phyloP scores from a whole-genome alignment of 352 stramenopile genomes.

The Elongisporangium senticosum region DNA sequence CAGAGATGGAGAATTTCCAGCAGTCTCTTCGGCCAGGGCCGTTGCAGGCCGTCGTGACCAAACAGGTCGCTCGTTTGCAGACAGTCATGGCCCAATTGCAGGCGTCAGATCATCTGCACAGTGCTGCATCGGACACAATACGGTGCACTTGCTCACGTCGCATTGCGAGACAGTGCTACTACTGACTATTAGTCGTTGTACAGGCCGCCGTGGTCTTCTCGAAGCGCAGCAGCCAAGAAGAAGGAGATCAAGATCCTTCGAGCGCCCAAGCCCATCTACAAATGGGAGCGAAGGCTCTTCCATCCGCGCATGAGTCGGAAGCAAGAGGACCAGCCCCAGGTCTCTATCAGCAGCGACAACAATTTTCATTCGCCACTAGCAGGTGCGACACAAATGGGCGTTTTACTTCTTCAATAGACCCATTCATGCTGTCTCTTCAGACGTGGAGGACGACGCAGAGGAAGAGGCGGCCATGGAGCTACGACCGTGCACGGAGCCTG shows the following conservation, averaged over 20 bases:
- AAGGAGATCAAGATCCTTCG: conserved; percentile 31
- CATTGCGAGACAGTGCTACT: neutral
- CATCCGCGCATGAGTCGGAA: neutral
- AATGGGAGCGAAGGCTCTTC: conserved; percentile 40
- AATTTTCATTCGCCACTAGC: neutral
- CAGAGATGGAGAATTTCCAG: conserved; percentile 38
- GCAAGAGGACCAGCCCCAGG: neutral
- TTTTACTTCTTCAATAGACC: neutral
- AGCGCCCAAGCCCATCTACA: conserved; percentile 45
- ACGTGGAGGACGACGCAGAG: conserved; percentile 25
- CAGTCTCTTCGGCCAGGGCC: conserved; percentile 32
- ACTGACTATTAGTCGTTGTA: neutral
- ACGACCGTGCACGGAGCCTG: conserved; percentile 34
- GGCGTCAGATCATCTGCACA: conserved; percentile 1
- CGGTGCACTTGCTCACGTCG: neutral
- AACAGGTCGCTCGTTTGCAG: conserved; percentile 32
- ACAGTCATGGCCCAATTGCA: conserved; percentile 25
- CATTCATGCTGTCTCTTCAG: conserved; percentile 6
- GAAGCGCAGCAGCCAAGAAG: conserved; percentile 18
- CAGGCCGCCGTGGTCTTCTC: conserved; percentile 6
- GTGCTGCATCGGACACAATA: conserved; percentile 4
- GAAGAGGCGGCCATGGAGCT: conserved; percentile 43
- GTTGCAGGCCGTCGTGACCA: conserved; percentile 41
- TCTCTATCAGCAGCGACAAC: neutral
- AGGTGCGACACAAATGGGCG: conserved; percentile 9